These are phyloP conservation scores for Acaromyces ingoldii DNA, from an alignment of 1,284 basidiomycete genomes.

Conservation along the genomic window DNA sequence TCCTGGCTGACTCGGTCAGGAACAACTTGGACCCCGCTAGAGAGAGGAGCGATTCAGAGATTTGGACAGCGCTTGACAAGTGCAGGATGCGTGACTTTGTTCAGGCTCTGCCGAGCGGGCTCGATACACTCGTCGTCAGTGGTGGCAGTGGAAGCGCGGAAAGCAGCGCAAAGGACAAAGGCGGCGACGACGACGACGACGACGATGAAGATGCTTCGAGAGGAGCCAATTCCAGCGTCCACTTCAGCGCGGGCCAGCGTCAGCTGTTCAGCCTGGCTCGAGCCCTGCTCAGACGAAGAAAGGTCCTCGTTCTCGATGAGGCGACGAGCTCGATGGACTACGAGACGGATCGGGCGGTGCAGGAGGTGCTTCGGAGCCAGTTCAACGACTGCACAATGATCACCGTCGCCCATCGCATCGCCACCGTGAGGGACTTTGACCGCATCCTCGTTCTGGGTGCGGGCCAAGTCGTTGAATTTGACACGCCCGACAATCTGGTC, in stretches of 20 bases:
- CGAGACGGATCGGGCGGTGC: slow-evolving; percentile 22
- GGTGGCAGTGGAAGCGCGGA: neutral
- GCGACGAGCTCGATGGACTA: slow-evolving; percentile 57
- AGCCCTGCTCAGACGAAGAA: slow-evolving; percentile 65
- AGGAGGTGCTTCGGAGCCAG: slow-evolving; percentile 55
- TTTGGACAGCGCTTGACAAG: slow-evolving; percentile 42
- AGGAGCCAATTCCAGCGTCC: neutral
- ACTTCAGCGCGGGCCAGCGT: slow-evolving; percentile 77
- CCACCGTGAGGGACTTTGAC: slow-evolving; percentile 71
- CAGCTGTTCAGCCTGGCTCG: slow-evolving; percentile 76
- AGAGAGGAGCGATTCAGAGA: slow-evolving; percentile 26
- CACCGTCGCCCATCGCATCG: slow-evolving; percentile 60
- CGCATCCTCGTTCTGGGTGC: slow-evolving; percentile 70
- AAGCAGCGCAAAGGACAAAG: no score
- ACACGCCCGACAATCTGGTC: slow-evolving; percentile 23
- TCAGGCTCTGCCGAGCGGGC: slow-evolving; percentile 21
- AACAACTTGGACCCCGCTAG: slow-evolving; percentile 43
- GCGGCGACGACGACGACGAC: no score
- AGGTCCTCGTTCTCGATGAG: slow-evolving; percentile 77
- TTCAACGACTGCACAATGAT: slow-evolving; percentile 36
- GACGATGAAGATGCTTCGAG: slow-evolving; percentile 3
- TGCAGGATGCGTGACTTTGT: slow-evolving; percentile 39
- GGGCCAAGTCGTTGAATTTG: slow-evolving; percentile 63
- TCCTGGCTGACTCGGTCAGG: slow-evolving; percentile 17
- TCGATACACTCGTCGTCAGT: slow-evolving; percentile 16